A percentile compares a stretch with the other conserved stretches of the same genome.
phyloP scores from a whole-genome alignment of 192 early-diverging fungal species.

The Coemansia sp. region DNA sequence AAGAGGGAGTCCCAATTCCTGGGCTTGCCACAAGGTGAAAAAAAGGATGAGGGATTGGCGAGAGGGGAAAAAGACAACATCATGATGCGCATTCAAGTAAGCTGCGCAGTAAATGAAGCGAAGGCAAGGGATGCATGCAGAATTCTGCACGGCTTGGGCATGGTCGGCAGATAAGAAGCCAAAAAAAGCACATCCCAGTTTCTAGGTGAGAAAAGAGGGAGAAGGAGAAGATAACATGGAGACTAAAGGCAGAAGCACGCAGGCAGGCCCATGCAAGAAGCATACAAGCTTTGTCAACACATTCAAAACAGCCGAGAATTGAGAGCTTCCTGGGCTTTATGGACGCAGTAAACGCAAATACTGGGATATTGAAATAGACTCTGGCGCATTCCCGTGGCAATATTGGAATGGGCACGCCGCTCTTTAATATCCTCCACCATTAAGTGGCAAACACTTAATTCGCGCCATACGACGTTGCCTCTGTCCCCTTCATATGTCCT shows the following conservation, averaged over 20 bases:
- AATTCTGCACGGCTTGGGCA: conserved; percentile 11
- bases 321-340: neutral
- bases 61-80: neutral
- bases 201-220: neutral
- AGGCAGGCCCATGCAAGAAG: neutral
- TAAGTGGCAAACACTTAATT: conserved; percentile 9
- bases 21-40: no score
- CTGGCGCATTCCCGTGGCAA: conserved; percentile 6
- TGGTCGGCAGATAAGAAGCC: conserved; percentile 1
- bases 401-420: conserved; percentile 3
- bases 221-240: neutral
- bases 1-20: neutral
- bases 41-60: neutral
- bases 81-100: conserved; percentile 10
- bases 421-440: neutral
- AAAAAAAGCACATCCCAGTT: neutral
- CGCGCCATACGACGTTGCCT: conserved; percentile 7
- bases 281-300: neutral
- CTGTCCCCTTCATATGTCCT: neutral
- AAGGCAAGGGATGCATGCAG: conserved; percentile 9
- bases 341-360: conserved; percentile 13
- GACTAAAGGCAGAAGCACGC: neutral
- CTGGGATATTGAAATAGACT: conserved; percentile 2
- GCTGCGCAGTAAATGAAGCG: conserved; percentile 13
- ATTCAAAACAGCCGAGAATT: neutral